Conservation (phyloP, 208 protist genomes). For the Phytomonas serpens region DNA sequence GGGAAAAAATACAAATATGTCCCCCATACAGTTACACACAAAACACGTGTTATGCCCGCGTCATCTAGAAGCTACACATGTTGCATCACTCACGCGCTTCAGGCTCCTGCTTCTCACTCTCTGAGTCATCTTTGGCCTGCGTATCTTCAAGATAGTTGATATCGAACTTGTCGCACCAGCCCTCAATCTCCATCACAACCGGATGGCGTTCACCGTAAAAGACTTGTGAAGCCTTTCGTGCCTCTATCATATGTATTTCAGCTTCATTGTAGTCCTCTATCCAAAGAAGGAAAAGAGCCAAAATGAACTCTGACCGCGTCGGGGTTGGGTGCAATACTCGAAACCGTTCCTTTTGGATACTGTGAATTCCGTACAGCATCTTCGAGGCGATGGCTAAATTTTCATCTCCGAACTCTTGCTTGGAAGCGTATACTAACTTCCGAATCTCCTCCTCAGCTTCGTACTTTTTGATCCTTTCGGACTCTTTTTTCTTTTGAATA, state of each 20-base stretch:
- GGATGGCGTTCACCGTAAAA: conserved; percentile 78
- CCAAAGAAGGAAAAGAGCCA: conserved; percentile 82
- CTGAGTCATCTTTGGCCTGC: conserved; percentile 1
- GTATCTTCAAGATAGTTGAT: conserved; percentile 18
- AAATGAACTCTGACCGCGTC: conserved; percentile 60
- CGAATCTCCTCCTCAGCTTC: conserved; percentile 42
- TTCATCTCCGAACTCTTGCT: conserved; percentile 60
- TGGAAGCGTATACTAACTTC: conserved; percentile 42
- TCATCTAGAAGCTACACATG: not conserved
- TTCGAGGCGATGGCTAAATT: conserved; percentile 78
- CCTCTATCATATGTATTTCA: conserved; percentile 26
- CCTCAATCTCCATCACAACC: conserved; percentile 71
- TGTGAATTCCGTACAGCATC: conserved; percentile 79
- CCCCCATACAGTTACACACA: not conserved
- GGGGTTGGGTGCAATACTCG: conserved; percentile 52
- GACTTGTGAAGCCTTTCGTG: conserved; percentile 35
- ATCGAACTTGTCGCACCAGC: conserved; percentile 63
- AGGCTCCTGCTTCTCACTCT: not conserved
- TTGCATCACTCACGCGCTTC: not conserved
- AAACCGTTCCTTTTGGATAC: conserved; percentile 79
- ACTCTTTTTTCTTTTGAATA: conserved; percentile 35
- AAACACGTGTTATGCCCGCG: not conserved
- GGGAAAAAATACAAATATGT: not conserved
- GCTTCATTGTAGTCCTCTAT: conserved; percentile 52
- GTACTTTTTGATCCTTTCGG: conserved; percentile 58